phyloP scores from a whole-genome alignment of 208 protist species.

The Leishmania braziliensis region DNA sequence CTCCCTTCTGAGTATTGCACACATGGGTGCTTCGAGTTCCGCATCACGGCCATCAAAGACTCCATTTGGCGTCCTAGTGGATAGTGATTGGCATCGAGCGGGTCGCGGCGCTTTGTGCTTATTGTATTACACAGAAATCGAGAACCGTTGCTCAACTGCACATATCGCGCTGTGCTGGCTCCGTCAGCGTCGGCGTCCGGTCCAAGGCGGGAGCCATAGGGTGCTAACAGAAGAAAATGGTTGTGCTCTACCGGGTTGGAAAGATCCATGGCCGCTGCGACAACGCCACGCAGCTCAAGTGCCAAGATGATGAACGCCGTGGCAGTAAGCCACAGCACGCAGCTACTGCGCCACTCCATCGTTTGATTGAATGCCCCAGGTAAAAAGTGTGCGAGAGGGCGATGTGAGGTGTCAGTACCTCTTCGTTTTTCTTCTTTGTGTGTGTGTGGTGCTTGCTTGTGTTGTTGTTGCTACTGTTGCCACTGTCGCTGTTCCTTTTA shows the following conservation, averaged over 20 bases:
- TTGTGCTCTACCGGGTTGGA: conserved; percentile 17
- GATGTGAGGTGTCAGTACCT: background rate
- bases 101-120: conserved; percentile 4
- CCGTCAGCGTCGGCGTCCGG: background rate
- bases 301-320: background rate
- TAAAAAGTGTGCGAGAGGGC: background rate
- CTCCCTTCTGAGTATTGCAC: conserved; percentile 1
- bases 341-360: background rate
- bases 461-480: background rate
- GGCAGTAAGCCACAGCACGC: background rate
- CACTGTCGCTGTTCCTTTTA: background rate
- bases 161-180: conserved; percentile 13
- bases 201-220: background rate
- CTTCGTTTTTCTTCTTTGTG: background rate
- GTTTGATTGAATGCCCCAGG: background rate
- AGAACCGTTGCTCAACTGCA: conserved; percentile 38
- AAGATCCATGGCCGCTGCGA: conserved; percentile 7
- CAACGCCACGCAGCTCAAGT: background rate
- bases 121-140: conserved; percentile 24
- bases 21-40: background rate
- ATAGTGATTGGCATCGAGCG: background rate
- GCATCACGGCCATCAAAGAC: conserved; percentile 10
- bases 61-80: conserved; percentile 8
- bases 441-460: background rate
- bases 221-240: conserved; percentile 17